Base-by-base conservation (phyloP, 2,329 filamentous ascomycete species). In the Penicillium sp. region DNA sequence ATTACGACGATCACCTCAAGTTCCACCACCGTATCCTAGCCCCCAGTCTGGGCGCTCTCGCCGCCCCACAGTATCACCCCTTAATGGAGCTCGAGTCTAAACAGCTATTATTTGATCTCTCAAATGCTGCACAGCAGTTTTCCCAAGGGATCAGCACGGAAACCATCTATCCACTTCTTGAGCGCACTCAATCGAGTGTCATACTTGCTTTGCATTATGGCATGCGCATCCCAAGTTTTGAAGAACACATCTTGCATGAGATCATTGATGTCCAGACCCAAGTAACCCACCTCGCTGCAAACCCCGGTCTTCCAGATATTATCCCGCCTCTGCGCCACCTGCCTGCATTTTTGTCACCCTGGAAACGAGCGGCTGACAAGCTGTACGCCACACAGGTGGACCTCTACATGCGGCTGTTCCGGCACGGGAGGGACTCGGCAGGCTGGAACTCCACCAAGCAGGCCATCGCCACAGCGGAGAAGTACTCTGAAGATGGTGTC, bases 161-260 rank as follows among this genome's bases (percentile, higher is more conserved):
- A 0, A 70, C 72, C 17, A 80, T 80, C 71, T 81, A 82, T 64
- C 76, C 77, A 46, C 73, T 78, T 27, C 69, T 83, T 21, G 80
- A 83, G 63, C 74, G 80, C 1, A 82, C 81, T 60, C 82, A 81
- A 6, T 78, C 79, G 0, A 81, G 78, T 60, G 75, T 83, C 33
- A 81, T 83, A 4, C 80, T 83, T 58, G 80, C 77, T 5, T 76
- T 83, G 10, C 76, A 81, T 15, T 84, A 83, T 64, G 81, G 81
- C 0, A 76, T 81, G 55, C 78, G 81, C 9, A 81, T 83, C 48
- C 52, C 66, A 3, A 58, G 53, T 35, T 62, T 61, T 61, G 78
- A 83, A 56, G 78, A 79, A 1, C 63, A 79, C 21, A 73, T 80
- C 23, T 74, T 81, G 6, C 69, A 77, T 53, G 77, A 82, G 25